Evolutionary conservation across 768 basidiomycete species (phyloP), one percentile per base, ranked within the genome.

Genomic region (Lentinula boryana): DNA sequence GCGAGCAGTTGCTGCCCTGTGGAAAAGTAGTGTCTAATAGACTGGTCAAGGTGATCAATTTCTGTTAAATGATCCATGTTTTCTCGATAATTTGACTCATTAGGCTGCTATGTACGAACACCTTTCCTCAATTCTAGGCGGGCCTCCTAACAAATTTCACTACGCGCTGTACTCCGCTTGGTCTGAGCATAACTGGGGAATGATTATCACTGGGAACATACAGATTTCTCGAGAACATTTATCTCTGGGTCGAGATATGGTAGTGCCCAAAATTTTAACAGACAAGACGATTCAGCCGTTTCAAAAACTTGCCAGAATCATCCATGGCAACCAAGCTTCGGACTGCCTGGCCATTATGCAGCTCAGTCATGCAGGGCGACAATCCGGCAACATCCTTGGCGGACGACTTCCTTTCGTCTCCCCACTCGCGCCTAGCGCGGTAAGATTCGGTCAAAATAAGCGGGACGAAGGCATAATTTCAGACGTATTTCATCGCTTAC

Each of bases 41-140:
- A 50, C 75, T 86, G 10, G 78, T 80, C 33, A 87, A 87, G 75
- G 85, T 84, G 55, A 64, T 68, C 18, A 9, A 46, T 9, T 48
- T 27, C 21, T 13, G 36, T 38, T 1, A 8, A 38, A 3, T 13
- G 5, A 8, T 13, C 7, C 13, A 38, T 13, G 36, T 13, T 8
- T 38, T 5, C 36, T 8, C 9, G 7, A 8, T 13, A 38, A 8
- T 13, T 38, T 13, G 13, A 13, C 16, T 10, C 9, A 4, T 66
- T 27, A 98, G 93, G 91, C 84, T n/a, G 87, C 95, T 0, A 79
- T 95, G 82, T 95, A 95, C 64, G 95, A 98, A 70, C 88, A 93
- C 66, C 76, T 96, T 9, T 82, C 87, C 0, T 64, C 70, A 3
- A 75, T 87, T 33, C 74, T 74, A 9, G 90, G 92, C 21, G 91